phyloP scores from a whole-genome alignment of 306 rosid genomes.

The Quercus engelmannii region DNA sequence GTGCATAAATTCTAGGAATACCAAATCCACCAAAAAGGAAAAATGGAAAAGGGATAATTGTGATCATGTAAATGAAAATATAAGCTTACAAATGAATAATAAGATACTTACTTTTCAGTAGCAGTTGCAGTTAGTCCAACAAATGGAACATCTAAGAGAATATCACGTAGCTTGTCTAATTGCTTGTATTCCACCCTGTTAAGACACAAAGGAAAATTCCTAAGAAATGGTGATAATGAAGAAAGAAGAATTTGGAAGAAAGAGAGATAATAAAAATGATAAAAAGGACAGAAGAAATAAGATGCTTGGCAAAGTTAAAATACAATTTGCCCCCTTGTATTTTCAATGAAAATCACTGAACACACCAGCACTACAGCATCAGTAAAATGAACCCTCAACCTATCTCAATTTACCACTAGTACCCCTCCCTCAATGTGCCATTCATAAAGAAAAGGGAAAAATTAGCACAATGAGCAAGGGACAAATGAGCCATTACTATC shows the following conservation, averaged over 20 bases:
- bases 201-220: constrained; percentile 7
- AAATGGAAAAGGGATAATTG: neutral
- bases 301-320: neutral
- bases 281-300: neutral
- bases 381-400: neutral
- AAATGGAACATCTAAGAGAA: constrained; percentile 77
- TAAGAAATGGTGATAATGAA: neutral
- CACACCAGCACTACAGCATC: neutral
- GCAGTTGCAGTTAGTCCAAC: constrained; percentile 93
- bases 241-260: neutral
- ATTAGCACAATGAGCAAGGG: neutral
- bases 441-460: neutral
- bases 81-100: constrained; percentile 13
- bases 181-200: constrained; percentile 76
- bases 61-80: neutral
- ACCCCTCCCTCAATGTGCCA: neutral
- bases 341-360: neutral
- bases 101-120: constrained; percentile 63
- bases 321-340: neutral
- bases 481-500: neutral
- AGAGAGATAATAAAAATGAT: neutral
- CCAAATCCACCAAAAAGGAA: constrained; percentile 14
- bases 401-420: neutral
- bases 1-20: neutral
- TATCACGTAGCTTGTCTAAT: constrained; percentile 62